phyloP scores from a whole-genome alignment of 495 filamentous ascomycete species.

The Parmelia sp. region DNA sequence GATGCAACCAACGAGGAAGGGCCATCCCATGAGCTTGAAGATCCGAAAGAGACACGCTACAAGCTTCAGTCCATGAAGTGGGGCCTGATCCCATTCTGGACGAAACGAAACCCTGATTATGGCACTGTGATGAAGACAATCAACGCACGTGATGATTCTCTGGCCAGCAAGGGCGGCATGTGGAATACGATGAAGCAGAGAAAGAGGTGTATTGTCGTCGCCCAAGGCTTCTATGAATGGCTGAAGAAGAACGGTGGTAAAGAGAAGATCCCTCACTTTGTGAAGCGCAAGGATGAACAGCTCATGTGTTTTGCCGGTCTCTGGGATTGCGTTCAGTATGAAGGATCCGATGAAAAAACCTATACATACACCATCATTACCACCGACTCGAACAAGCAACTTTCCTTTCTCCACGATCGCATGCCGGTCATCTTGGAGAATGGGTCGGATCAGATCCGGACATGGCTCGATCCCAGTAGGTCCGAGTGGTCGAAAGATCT shows the following conservation, averaged over 20 bases:
- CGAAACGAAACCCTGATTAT: constrained; percentile 72
- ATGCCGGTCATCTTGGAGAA: constrained; percentile 93
- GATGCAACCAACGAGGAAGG: constrained; percentile 19
- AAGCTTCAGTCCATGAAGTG: constrained; percentile 90
- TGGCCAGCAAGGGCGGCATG: constrained; percentile 69
- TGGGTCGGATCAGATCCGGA: constrained; percentile 59
- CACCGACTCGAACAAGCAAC: constrained; percentile 68
- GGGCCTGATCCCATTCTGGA: constrained; percentile 91
- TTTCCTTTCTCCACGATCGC: constrained; percentile 81
- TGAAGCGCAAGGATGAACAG: constrained; percentile 71
- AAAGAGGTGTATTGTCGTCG: constrained; percentile 81
- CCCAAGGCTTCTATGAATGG: constrained; percentile 97
- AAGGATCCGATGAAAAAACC: constrained; percentile 58
- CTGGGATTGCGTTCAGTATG: constrained; percentile 82
- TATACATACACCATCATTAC: constrained; percentile 94
- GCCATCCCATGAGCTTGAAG: constrained; percentile 21
- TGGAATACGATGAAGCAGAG: constrained; percentile 85
- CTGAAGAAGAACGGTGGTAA: constrained; percentile 71
- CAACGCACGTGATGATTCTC: constrained; percentile 89
- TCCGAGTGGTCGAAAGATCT: constrained; percentile 71
- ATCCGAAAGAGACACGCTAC: constrained; percentile 47
- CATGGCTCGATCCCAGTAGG: constrained; percentile 72
- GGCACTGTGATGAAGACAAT: constrained; percentile 75
- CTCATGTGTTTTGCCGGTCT: constrained; percentile 87
- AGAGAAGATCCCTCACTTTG: constrained; percentile 75